Evolutionary conservation across 495 filamentous ascomycete genomes (phyloP).

Genomic region (Geoglossum glabrum): DNA sequence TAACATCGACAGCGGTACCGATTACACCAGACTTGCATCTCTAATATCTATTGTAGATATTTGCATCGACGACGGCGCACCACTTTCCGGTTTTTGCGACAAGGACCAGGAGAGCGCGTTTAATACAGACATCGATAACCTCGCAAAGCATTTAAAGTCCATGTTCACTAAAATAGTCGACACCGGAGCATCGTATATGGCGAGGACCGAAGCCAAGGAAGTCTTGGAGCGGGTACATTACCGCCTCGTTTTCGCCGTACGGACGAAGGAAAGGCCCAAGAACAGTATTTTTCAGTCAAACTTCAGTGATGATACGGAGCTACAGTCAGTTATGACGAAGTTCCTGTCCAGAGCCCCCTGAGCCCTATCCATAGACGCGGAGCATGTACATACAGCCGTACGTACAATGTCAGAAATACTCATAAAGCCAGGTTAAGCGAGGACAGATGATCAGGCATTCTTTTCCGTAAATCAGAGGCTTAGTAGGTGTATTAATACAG

Average conservation of each 20-base stretch:
- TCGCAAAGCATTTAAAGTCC: conserved; percentile 39
- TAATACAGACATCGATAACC: conserved; percentile 45
- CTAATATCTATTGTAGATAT: conserved; percentile 48
- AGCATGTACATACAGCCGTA: too few relatives aligned
- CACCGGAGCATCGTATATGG: conserved; percentile 48
- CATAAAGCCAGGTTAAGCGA: not conserved
- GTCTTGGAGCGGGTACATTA: conserved; percentile 50
- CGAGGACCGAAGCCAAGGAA: conserved; percentile 52
- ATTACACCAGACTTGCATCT: conserved; percentile 46
- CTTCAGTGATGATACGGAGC: not conserved
- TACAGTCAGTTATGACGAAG: not conserved
- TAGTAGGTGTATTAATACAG: not conserved
- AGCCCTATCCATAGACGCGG: not conserved
- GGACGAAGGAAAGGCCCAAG: conserved; percentile 42
- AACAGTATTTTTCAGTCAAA: conserved; percentile 28
- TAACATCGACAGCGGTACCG: conserved; percentile 30
- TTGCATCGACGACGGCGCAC: conserved; percentile 44
- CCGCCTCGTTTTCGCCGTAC: conserved; percentile 46
- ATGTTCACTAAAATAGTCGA: conserved; percentile 56
- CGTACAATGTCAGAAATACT: not conserved
- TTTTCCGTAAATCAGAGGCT: not conserved
- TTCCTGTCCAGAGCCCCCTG: not conserved
- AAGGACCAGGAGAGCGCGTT: conserved; percentile 30
- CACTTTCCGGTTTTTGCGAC: conserved; percentile 12
- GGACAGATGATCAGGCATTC: not conserved